Evolutionary conservation across 2,329 filamentous ascomycete species (phyloP), one percentile per base, ranked within the genome.

Genomic region (Sclerotiophoma versabilis): DNA sequence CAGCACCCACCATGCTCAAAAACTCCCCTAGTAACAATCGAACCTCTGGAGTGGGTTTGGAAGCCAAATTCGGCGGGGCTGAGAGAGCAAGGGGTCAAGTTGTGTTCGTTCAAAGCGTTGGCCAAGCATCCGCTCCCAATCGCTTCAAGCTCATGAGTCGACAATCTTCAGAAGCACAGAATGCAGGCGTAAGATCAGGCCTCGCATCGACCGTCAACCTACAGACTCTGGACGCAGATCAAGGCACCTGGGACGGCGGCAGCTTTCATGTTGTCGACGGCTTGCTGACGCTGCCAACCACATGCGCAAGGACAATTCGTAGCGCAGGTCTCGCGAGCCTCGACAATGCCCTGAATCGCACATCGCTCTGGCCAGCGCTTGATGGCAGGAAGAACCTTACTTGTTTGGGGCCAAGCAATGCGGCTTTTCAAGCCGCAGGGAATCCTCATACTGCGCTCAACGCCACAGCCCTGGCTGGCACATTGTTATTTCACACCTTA

Each of bases 251-350:
- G 63, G 56, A 60, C 14, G 64, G 64, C 14, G 64, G 64, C 8
- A 51, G 52, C 26, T 66, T 64, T 42, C 62, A 65, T 26, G 57
- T 65, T 20, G 55, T 66, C 23, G 58, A 65, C 20, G 59, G 59
- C 3, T 36, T 64, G 3, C 52, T 66, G 2, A 64, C 59, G 6
- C 58, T 55, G 5, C 63, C 61, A 3, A 39, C 39, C 2, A 51
- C 49, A 2, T 65, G 63, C 51, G 42, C 38, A n/a, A 46, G 15
- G 5, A 65, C 63, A 0, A 62, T 66, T 30, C 62, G 63, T 3
- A 39, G 14, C 14, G 57, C 64, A 3, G 51, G 48, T 3, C 58
- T 66, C 9, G 47, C 49, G 1, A 45, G 29, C n/a, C 53, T 65
- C 5, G 62, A 65, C 33, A 58, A 48, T n/a, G 57, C 62, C 3